A percentile compares a stretch with the other conserved stretches of the same genome.
Conservation (phyloP, 345 rosid species). For the Adansonia digitata region DNA sequence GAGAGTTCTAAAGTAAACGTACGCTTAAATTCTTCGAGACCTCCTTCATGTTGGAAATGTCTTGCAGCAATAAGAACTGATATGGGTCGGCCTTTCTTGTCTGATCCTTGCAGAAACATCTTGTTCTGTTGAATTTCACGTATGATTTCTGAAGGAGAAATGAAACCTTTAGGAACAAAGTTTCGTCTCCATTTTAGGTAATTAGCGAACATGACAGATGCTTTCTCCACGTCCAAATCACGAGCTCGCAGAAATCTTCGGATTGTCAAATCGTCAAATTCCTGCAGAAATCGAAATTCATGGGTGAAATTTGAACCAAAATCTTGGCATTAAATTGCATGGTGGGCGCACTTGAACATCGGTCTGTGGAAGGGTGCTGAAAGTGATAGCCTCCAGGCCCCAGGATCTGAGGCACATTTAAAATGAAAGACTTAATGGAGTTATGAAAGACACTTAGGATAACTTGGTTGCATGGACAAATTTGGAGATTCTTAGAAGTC, state of each 20-base stretch:
- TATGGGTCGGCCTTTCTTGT: slow-evolving; percentile 37
- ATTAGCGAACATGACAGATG: slow-evolving; percentile 36
- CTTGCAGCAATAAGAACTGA: slow-evolving; percentile 23
- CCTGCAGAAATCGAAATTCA: slow-evolving; percentile 19
- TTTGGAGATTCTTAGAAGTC: too few relatives aligned
- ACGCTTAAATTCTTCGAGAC: slow-evolving; percentile 44
- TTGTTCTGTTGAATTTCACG: slow-evolving; percentile 41
- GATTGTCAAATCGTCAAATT: slow-evolving; percentile 34
- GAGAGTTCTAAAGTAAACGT: slow-evolving; percentile 5
- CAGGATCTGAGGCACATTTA: too few relatives aligned
- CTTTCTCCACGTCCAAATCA: slow-evolving; percentile 34
- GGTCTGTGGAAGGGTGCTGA: too few relatives aligned
- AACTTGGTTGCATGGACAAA: too few relatives aligned
- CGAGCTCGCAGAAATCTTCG: slow-evolving; percentile 50
- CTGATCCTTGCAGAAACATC: slow-evolving; percentile 45
- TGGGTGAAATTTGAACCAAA: too few relatives aligned
- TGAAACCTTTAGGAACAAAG: slow-evolving; percentile 34
- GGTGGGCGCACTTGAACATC: too few relatives aligned
- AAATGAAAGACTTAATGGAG: too few relatives aligned
- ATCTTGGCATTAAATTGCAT: too few relatives aligned
- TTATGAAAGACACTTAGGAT: too few relatives aligned
- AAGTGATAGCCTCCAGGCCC: too few relatives aligned
- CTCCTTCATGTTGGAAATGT: slow-evolving; percentile 35
- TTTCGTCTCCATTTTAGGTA: slow-evolving; percentile 40
- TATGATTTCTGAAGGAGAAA: slow-evolving; percentile 23